Conservation (phyloP, 1,284 basidiomycete genomes). For the Caloboletus inedulis region DNA sequence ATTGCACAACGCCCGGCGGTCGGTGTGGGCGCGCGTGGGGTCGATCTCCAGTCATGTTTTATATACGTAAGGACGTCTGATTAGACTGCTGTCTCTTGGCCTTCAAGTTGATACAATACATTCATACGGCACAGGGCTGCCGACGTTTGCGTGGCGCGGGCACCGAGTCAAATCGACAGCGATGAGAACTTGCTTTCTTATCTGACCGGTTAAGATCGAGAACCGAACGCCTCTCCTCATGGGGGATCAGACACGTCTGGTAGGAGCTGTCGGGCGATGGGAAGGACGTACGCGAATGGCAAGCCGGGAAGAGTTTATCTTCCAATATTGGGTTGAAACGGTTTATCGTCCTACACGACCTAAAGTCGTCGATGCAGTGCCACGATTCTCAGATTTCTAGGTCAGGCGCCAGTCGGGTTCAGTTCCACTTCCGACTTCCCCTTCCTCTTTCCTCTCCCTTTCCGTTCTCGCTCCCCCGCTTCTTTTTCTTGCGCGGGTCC, state of each 20-base stretch:
- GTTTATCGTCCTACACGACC: neutral
- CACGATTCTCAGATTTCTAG: neutral
- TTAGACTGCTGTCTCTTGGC: neutral
- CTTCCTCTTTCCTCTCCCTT: neutral
- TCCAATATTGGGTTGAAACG: neutral
- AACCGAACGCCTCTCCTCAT: neutral
- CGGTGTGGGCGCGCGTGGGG: neutral
- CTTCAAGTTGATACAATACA: neutral
- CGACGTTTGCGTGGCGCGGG: slow-evolving; percentile 2
- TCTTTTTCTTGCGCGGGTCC: slow-evolving; percentile 4
- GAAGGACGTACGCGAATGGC: neutral
- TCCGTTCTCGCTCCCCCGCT: neutral
- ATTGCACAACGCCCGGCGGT: neutral
- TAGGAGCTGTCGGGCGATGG: neutral
- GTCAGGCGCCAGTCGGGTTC: neutral
- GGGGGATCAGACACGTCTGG: neutral
- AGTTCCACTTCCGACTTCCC: neutral
- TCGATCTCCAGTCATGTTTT: neutral
- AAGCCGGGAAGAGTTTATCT: neutral
- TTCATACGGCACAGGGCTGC: neutral
- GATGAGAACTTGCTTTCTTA: neutral
- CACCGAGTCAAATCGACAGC: neutral
- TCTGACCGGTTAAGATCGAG: neutral
- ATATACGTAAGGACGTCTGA: slow-evolving; percentile 6
- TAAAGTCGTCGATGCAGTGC: neutral